Evolutionary conservation across 202 grass and related monocot species (phyloP).

Genomic region (Brachypodium distachyon): DNA sequence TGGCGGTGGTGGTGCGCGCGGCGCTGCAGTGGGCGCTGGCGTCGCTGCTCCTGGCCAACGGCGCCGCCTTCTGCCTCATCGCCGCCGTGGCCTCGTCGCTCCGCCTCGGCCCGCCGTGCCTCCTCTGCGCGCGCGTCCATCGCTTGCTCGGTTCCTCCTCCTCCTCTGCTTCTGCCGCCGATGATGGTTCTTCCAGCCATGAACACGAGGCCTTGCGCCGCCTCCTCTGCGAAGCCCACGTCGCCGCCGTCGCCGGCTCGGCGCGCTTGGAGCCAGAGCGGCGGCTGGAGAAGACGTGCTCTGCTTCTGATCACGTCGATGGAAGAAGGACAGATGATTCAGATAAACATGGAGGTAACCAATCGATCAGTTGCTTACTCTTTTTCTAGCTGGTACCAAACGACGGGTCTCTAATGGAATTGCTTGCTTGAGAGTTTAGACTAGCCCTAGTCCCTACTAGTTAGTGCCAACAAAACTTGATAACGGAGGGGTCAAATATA

Average conservation of each 20-base stretch:
- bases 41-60: slow-evolving; percentile 38
- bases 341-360: slow-evolving; percentile 8
- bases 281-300: not conserved
- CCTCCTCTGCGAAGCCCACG: slow-evolving; percentile 29
- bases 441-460: too few relatives aligned
- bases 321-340: not conserved
- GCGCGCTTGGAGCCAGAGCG: not conserved
- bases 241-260: not conserved
- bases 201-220: not conserved
- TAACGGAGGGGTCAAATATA: too few relatives aligned
- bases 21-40: slow-evolving; percentile 37
- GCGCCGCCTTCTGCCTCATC: slow-evolving; percentile 43
- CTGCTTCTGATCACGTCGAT: not conserved
- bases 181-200: not conserved
- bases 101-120: slow-evolving; percentile 27
- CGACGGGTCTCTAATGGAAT: not conserved
- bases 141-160: slow-evolving; percentile 14
- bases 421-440: too few relatives aligned
- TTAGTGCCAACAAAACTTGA: too few relatives aligned
- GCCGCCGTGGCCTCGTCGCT: slow-evolving; percentile 19
- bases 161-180: not conserved
- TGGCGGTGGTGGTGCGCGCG: slow-evolving; percentile 13
- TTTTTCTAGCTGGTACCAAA: not conserved
- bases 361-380: not conserved
- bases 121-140: slow-evolving; percentile 38